Conservation (phyloP, 2,329 filamentous ascomycete genomes). For the Colletotrichum navitas region DNA sequence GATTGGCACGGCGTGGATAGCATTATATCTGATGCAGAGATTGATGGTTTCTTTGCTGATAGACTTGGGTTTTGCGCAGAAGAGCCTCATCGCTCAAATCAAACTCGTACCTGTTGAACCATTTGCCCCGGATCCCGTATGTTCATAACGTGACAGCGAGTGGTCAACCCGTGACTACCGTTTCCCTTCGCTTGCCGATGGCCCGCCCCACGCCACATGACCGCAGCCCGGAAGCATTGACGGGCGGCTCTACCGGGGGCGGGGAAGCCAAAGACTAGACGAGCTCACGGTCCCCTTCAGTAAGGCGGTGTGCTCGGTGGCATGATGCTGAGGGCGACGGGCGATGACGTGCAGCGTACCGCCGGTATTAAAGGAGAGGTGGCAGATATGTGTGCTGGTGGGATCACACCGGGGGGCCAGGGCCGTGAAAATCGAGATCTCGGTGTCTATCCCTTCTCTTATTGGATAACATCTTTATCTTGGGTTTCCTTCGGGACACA, state of each 20-base stretch:
- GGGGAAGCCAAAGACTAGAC: not conserved
- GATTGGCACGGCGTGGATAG: slow-evolving; percentile 26
- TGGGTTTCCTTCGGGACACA: not conserved
- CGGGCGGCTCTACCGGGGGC: too few relatives aligned
- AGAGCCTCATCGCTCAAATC: slow-evolving; percentile 37
- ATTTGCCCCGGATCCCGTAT: too few relatives aligned
- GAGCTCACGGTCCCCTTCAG: not conserved
- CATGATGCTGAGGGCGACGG: slow-evolving; percentile 4
- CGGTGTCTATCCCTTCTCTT: not conserved
- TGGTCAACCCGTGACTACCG: not conserved
- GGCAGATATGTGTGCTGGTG: not conserved
- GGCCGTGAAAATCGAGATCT: not conserved
- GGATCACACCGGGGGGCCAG: not conserved
- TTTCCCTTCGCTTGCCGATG: not conserved
- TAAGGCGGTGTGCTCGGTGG: slow-evolving; percentile 27
- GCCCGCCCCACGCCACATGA: not conserved
- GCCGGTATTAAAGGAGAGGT: slow-evolving; percentile 1
- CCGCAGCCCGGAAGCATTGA: not conserved
- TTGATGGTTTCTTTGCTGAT: not conserved
- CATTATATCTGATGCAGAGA: not conserved
- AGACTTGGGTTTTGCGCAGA: slow-evolving; percentile 23
- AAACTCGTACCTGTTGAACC: not conserved
- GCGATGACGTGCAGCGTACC: slow-evolving; percentile 38
- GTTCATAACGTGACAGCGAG: not conserved
- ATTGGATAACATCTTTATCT: not conserved